Base-by-base conservation (phyloP, 2,329 filamentous ascomycete genomes). In the Gliomastix tumulicola region DNA sequence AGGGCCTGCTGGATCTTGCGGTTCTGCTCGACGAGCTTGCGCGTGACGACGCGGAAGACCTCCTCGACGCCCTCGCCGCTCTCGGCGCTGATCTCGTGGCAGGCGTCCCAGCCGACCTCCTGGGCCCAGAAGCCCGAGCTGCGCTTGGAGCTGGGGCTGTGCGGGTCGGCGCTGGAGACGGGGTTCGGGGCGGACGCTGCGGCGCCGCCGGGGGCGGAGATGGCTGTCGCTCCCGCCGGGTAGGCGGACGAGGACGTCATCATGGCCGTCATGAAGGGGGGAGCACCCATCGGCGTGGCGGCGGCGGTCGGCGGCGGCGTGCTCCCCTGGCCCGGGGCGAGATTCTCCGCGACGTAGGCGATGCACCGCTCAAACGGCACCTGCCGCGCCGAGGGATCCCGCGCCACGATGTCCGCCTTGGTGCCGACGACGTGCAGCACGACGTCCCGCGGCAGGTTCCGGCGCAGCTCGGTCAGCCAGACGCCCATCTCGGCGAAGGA, bases 311-410 rank as follows among this genome's bases (percentile, higher is more conserved):
- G 69, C 0, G 83, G 82, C 7, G 82, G 83, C 12, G 84, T 85
- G 34, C 69, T 74, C 39, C 74, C 73, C 35, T 77, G 62, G 20
- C 79, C 76, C 0, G 88, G 86, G 38, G 85, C 85, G 3, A 95
- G 74, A 55, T 95, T 86, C 60, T 96, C 88, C 19, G 88, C 89
- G 27, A 96, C 88, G 60, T 96, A 98, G 33, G 87, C 88, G 53
- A 97, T 95, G 57, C 89, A 96, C 44, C 86, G 79, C 62, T 98
- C 90, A 57, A 97, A 97, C 16, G 89, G 87, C 6, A 98, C 88
- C 54, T 89, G 80, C 38, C 90, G 80, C 43, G 72, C 70, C 6
- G 74, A 71, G 6, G 90, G 88, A 44, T 96, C 88, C 48, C 83
- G 74, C 28, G 88, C 82, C 35, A 96, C 89, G 31, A 97, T 79